Evolutionary conservation across 768 basidiomycete species (phyloP), one percentile per base, ranked within the genome.

Genomic region (Hemileccinum impolitum): DNA sequence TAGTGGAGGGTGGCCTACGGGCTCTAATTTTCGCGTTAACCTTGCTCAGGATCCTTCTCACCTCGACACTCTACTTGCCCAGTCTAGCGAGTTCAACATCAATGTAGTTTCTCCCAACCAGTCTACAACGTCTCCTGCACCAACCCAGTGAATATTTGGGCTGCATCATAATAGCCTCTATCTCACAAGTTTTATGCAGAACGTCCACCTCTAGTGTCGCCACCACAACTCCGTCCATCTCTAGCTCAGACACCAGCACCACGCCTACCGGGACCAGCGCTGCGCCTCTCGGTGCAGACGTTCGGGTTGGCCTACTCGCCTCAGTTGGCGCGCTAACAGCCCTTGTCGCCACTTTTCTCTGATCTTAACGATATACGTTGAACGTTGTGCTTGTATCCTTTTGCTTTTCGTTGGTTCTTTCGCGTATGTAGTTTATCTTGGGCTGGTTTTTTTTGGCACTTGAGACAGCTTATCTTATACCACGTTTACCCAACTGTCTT

Each of bases 1-100:
- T 4, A 78, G 74, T 44, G 75, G 72, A 26, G 85, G 85, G 14
- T 91, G 85, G 82, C 81, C 82, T 12, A 39, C 64, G n/a, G 85
- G 84, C 48, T 47, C 55, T 30, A 71, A 67, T 31, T 94, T 79
- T 78, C 84, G 79, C 48, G 75, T 94, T 67, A 90, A 93, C 72
- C 66, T 94, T 23, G 80, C 84, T 52, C 58, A 72, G 56, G 74
- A 78, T 55, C 53, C 73, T 3, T 47, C 75, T 17, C 44, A 80
- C 46, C 69, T 78, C 19, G 60, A 65, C 64, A 67, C 69, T 43
- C 81, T 93, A 55, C 75, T 81, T 45, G 88, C 90, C 34, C 89
- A 94, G 68, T 90, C 88, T 15, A 44, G 48, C 23, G 62, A 79
- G 47, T 94, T 92, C 67, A 68, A 62, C 58, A 80, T 83, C 63